phyloP scores from a whole-genome alignment of 1,284 basidiomycete species.

The Irpex rosettiformis region DNA sequence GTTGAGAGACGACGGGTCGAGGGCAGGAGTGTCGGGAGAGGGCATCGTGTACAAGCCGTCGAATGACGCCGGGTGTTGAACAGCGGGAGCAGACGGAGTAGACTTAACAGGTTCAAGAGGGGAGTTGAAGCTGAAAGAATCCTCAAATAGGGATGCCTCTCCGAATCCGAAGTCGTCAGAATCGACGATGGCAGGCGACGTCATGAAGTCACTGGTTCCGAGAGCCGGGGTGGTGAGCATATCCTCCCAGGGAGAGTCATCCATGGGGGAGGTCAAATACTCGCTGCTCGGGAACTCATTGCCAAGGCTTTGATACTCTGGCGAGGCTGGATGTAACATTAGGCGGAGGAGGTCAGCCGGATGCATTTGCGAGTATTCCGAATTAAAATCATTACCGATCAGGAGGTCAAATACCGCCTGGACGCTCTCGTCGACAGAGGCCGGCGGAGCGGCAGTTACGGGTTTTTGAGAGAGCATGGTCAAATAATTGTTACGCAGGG shows the following conservation, averaged over 20 bases:
- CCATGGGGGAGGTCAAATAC: conserved; percentile 44
- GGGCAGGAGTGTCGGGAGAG: conserved; percentile 39
- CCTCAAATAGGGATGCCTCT: conserved; percentile 25
- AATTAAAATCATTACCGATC: conserved; percentile 30
- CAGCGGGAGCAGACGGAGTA: conserved; percentile 9
- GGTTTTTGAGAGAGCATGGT: conserved; percentile 43
- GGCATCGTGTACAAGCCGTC: conserved; percentile 41
- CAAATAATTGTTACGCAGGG: conserved; percentile 43
- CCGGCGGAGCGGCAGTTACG: conserved; percentile 14
- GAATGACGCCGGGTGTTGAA: conserved; percentile 27
- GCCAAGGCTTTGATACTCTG: conserved; percentile 29
- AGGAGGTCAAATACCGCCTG: conserved; percentile 41
- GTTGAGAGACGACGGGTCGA: conserved; percentile 39
- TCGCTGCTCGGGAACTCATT: conserved; percentile 24
- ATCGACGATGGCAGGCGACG: conserved; percentile 39
- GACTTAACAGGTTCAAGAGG: conserved; percentile 20
- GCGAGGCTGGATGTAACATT: conserved; percentile 28
- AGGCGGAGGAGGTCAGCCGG: conserved; percentile 6
- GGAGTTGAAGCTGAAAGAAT: conserved; percentile 18
- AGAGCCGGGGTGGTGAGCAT: conserved; percentile 54
- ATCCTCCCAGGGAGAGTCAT: conserved; percentile 53
- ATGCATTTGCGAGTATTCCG: neutral
- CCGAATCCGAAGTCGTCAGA: conserved; percentile 32
- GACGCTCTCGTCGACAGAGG: conserved; percentile 24
- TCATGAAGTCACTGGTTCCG: conserved; percentile 33